Conservation (phyloP, 306 rosid species). For the Begonia peltatifolia region DNA sequence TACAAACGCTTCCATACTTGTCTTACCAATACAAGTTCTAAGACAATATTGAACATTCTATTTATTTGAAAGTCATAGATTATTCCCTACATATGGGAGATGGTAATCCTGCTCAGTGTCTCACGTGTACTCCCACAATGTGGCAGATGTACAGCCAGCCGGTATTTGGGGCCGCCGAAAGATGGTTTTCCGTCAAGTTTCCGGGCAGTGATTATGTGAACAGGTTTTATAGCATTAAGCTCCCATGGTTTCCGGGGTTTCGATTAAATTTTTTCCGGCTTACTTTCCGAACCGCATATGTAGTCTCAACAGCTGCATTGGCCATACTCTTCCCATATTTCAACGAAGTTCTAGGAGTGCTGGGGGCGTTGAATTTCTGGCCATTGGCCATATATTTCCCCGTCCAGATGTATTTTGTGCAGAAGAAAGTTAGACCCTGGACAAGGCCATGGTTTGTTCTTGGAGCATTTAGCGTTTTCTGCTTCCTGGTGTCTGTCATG, state of each 20-base stretch:
- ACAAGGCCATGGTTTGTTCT: conserved; percentile 53
- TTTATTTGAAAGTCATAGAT: not conserved
- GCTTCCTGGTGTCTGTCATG: conserved; percentile 41
- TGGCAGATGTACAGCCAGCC: conserved; percentile 58
- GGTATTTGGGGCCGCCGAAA: conserved; percentile 37
- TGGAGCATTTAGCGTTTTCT: conserved; percentile 40
- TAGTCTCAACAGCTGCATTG: conserved; percentile 51
- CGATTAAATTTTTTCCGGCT: conserved; percentile 33
- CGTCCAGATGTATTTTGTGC: conserved; percentile 72
- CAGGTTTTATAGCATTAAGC: conserved; percentile 25
- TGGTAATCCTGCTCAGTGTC: not conserved
- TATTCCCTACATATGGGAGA: too few species aligned
- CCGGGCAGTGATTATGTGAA: conserved; percentile 49
- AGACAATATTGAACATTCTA: not conserved
- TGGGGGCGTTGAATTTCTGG: conserved; percentile 85
- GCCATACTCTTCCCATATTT: conserved; percentile 79
- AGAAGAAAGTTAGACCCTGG: conserved; percentile 54
- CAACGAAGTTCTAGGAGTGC: conserved; percentile 55
- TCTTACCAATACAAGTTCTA: too few species aligned
- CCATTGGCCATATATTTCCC: conserved; percentile 73
- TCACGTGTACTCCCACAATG: not conserved
- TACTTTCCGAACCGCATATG: conserved; percentile 59
- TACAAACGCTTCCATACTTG: too few species aligned
- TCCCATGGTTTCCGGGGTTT: conserved; percentile 38
- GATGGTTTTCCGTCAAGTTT: conserved; percentile 39